Conservation (phyloP, 1,284 basidiomycete species). For the Anthracocystis setariae region DNA sequence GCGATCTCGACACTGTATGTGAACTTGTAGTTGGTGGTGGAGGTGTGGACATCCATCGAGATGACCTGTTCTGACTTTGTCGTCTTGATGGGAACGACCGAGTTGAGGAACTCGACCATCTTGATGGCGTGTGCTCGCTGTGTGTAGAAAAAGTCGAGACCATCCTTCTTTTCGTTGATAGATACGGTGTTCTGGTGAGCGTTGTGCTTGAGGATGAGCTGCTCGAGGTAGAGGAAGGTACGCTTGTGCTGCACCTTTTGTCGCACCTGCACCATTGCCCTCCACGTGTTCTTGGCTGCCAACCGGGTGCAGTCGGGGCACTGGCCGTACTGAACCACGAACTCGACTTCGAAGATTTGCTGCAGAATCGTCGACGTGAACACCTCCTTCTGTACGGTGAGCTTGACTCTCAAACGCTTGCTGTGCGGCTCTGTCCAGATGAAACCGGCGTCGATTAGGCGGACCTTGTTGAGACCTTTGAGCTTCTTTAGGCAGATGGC, state of each 20-base stretch:
- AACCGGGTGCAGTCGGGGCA: conserved; percentile 92
- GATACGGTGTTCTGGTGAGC: conserved; percentile 96
- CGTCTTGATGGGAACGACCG: conserved; percentile 86
- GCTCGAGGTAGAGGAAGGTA: conserved; percentile 96
- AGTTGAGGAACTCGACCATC: conserved; percentile 93
- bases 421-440: conserved; percentile 99
- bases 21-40: conserved; percentile 95
- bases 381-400: conserved; percentile 99
- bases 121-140: conserved; percentile 90
- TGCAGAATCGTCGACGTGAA: conserved; percentile 94
- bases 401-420: conserved; percentile 88
- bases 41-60: conserved; percentile 89
- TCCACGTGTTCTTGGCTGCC: conserved; percentile 99
- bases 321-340: conserved; percentile 93
- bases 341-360: conserved; percentile 96
- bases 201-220: conserved; percentile 94
- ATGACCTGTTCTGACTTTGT: conserved; percentile 94
- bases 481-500: conserved; percentile 82
- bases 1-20: conserved; percentile 97
- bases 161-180: conserved; percentile 91
- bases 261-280: conserved; percentile 93
- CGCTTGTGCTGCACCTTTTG: conserved; percentile 91
- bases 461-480: conserved; percentile 91
- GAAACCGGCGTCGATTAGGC: conserved; percentile 95
- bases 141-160: conserved; percentile 95